Conservation (phyloP, 2,329 filamentous ascomycete species). For the Aspergillus sp. region DNA sequence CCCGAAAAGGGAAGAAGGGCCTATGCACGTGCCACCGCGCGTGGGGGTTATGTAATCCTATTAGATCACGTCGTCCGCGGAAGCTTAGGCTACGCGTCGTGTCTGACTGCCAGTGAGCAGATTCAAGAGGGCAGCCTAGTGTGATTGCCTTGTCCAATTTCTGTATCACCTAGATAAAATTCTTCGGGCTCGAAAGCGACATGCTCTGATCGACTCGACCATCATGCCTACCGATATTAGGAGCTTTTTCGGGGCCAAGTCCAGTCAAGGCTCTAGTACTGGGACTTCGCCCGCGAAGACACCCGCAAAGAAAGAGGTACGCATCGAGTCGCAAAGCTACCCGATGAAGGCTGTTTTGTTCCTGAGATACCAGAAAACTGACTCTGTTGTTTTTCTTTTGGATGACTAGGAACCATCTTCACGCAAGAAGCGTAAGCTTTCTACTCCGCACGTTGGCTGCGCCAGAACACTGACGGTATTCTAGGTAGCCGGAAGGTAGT, state of each 20-base stretch:
- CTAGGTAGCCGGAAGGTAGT: slow-evolving; percentile 64
- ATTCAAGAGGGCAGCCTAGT: neutral
- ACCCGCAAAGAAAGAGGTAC: slow-evolving; percentile 44
- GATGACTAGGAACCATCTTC: slow-evolving; percentile 12
- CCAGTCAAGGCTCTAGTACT: slow-evolving; percentile 55
- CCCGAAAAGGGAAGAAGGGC: slow-evolving; percentile 20
- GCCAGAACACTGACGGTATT: slow-evolving; percentile 9
- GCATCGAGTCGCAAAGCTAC: slow-evolving; percentile 7
- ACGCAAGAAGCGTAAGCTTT: slow-evolving; percentile 35
- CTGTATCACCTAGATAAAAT: neutral
- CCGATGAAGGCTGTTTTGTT: no score
- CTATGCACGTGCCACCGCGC: slow-evolving; percentile 22
- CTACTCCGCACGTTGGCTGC: neutral
- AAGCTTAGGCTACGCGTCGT: slow-evolving; percentile 24
- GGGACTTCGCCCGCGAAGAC: slow-evolving; percentile 38
- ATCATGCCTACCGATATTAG: slow-evolving; percentile 82
- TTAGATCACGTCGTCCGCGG: slow-evolving; percentile 18
- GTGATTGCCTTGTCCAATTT: neutral
- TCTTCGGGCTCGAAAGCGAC: neutral
- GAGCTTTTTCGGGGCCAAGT: slow-evolving; percentile 82
- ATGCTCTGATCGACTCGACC: slow-evolving; percentile 3
- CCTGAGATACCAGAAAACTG: no score
- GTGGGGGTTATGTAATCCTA: slow-evolving; percentile 24
- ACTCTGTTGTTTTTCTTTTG: neutral
- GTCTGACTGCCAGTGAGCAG: slow-evolving; percentile 17